These are phyloP conservation scores for Botrytis cinerea DNA, from an alignment of 2,329 filamentous ascomycete genomes.

Conservation along the genomic window DNA sequence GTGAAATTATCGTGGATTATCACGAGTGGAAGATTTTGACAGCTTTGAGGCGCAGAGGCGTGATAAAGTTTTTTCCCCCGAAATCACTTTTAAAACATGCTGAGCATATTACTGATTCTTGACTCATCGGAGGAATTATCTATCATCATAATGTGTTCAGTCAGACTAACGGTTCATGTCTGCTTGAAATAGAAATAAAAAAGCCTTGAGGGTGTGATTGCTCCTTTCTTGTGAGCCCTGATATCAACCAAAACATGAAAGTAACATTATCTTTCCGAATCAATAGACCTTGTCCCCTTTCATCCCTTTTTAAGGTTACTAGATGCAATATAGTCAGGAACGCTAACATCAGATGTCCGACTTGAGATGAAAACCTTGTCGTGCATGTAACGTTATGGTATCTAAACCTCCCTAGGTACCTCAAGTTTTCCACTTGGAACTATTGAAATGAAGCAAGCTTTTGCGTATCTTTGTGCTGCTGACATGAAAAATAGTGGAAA, in stretches of 20 bases:
- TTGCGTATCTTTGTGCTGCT: conserved; percentile 10
- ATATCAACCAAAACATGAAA: background rate
- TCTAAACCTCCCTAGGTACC: background rate
- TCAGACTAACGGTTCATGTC: background rate
- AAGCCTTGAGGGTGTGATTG: background rate
- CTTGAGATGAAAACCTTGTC: conserved; percentile 16
- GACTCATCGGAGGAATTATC: background rate
- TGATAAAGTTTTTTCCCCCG: background rate
- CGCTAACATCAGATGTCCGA: conserved; percentile 9
- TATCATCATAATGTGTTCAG: background rate
- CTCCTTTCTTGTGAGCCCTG: background rate
- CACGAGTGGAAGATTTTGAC: background rate
- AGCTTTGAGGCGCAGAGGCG: background rate
- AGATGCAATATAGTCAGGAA: conserved; percentile 1
- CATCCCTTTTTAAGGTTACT: background rate
- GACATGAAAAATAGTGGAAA: background rate
- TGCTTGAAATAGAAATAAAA: background rate
- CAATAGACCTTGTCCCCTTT: background rate
- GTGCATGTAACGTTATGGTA: conserved; percentile 12
- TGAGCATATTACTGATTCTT: background rate
- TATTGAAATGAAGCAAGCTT: conserved; percentile 20
- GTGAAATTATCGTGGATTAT: background rate
- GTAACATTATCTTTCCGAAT: conserved; percentile 7
- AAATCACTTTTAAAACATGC: background rate
- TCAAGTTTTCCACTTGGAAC: conserved; percentile 12